Conservation (phyloP, 352 stramenopile genomes). For the Phytophthora constricta region DNA sequence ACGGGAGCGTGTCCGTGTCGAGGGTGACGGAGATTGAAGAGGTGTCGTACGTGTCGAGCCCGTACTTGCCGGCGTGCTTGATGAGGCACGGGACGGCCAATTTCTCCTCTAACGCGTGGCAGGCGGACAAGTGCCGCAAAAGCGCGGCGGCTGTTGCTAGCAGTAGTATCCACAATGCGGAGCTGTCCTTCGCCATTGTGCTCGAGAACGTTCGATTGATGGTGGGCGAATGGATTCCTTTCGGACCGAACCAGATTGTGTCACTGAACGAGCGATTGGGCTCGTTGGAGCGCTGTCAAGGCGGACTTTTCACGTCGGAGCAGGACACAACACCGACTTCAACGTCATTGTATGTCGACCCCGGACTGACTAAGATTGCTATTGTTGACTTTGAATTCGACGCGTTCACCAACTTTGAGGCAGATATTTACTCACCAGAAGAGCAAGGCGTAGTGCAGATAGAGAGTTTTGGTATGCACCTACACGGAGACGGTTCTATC, state of each 20-base stretch:
- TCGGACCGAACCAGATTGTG: conserved; percentile 98
- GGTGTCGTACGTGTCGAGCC: conserved; percentile 97
- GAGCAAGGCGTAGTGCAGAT: conserved; percentile 96
- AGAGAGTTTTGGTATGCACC: conserved; percentile 95
- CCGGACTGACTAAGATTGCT: conserved; percentile 95
- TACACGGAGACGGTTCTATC: conserved; percentile 81
- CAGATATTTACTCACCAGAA: conserved; percentile 95
- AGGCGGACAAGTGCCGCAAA: conserved; percentile 86
- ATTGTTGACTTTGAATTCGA: conserved; percentile 98
- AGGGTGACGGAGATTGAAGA: conserved; percentile 96
- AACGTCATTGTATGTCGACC: conserved; percentile 81
- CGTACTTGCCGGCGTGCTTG: conserved; percentile 96
- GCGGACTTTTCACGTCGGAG: conserved; percentile 96
- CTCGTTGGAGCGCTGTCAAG: conserved; percentile 95
- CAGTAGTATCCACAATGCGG: conserved; percentile 87
- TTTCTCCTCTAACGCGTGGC: conserved; percentile 95
- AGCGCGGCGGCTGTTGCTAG: conserved; percentile 59
- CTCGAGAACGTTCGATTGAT: conserved; percentile 97
- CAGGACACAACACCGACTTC: conserved; percentile 87
- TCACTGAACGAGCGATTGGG: conserved; percentile 97
- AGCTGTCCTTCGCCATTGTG: conserved; percentile 96
- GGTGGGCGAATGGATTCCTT: conserved; percentile 98
- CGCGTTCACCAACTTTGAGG: conserved; percentile 98
- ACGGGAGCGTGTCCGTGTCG: conserved; percentile 91
- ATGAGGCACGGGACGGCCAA: conserved; percentile 89